A percentile compares a stretch with the other conserved stretches of the same genome.
Conservation (phyloP, 306 rosid species). For the Quercus variabilis region DNA sequence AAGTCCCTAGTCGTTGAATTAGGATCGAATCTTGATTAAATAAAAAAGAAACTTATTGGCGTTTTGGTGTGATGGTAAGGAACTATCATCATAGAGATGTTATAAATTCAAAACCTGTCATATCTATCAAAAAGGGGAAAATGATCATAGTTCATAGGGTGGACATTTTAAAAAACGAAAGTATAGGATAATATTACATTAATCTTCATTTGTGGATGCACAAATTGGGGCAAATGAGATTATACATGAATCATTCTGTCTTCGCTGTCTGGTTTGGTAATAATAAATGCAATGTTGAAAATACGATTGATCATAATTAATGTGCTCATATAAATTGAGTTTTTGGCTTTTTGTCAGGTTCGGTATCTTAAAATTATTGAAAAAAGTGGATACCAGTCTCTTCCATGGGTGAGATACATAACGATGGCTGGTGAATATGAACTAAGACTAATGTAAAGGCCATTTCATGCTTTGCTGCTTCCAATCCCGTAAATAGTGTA, state of each 20-base stretch:
- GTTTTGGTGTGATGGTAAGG: too few species aligned
- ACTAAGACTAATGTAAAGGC: conserved; percentile 69
- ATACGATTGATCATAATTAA: not conserved
- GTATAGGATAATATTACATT: too few species aligned
- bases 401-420: conserved; percentile 99
- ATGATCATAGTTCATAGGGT: too few species aligned
- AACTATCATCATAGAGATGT: too few species aligned
- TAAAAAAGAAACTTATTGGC: too few species aligned
- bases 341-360: conserved; percentile 47
- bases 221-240: not conserved
- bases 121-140: too few species aligned
- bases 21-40: too few species aligned
- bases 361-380: conserved; percentile 94
- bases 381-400: conserved; percentile 97
- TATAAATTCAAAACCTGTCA: too few species aligned
- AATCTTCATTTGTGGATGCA: too few species aligned
- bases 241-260: not conserved
- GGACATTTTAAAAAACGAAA: too few species aligned
- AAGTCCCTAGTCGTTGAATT: too few species aligned
- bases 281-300: not conserved
- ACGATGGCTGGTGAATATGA: conserved; percentile 99
- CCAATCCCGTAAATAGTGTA: conserved; percentile 19
- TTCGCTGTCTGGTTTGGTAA: not conserved
- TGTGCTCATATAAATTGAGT: not conserved
- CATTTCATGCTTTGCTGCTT: conserved; percentile 3